phyloP scores from a whole-genome alignment of 768 basidiomycete species.

The Tylopilus intermedius region DNA sequence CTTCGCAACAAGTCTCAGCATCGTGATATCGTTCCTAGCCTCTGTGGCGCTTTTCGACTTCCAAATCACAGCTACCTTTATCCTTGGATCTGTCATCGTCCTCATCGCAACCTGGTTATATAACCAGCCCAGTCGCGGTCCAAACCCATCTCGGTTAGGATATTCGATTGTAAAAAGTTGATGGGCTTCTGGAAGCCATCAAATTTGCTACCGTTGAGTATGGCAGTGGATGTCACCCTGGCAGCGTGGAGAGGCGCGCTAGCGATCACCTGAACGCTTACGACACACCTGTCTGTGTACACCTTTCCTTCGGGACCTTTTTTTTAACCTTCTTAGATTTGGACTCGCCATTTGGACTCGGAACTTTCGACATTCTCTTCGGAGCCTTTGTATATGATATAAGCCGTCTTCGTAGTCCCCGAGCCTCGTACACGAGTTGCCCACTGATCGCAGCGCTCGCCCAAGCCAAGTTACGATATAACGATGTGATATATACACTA shows the following conservation, averaged over 20 bases:
- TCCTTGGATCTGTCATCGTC: slow-evolving; percentile 79
- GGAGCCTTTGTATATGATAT: slow-evolving; percentile 22
- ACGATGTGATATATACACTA: slow-evolving; percentile 28
- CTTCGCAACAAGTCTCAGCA: slow-evolving; percentile 91
- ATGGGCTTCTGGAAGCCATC: slow-evolving; percentile 5
- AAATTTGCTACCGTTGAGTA: neutral
- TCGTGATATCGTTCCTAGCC: slow-evolving; percentile 91
- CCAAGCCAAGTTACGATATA: slow-evolving; percentile 23
- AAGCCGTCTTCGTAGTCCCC: slow-evolving; percentile 13
- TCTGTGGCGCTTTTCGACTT: slow-evolving; percentile 89
- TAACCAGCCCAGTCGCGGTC: slow-evolving; percentile 56
- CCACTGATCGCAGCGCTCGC: slow-evolving; percentile 6
- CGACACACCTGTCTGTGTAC: slow-evolving; percentile 16
- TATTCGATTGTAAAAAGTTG: slow-evolving; percentile 27
- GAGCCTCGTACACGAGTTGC: slow-evolving; percentile 3
- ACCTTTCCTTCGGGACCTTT: slow-evolving; percentile 19
- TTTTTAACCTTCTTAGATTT: slow-evolving; percentile 24
- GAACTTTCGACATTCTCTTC: slow-evolving; percentile 12
- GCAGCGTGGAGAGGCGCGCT: neutral
- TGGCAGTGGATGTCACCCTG: slow-evolving; percentile 3
- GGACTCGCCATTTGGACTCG: slow-evolving; percentile 26
- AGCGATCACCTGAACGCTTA: slow-evolving; percentile 13
- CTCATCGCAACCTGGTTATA: slow-evolving; percentile 89
- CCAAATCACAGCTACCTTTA: slow-evolving; percentile 78
- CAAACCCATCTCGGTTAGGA: slow-evolving; percentile 24